Evolutionary conservation across 140 eudicot species (phyloP), one percentile per base, ranked within the genome.

Genomic region (Bidens hawaiensis): DNA sequence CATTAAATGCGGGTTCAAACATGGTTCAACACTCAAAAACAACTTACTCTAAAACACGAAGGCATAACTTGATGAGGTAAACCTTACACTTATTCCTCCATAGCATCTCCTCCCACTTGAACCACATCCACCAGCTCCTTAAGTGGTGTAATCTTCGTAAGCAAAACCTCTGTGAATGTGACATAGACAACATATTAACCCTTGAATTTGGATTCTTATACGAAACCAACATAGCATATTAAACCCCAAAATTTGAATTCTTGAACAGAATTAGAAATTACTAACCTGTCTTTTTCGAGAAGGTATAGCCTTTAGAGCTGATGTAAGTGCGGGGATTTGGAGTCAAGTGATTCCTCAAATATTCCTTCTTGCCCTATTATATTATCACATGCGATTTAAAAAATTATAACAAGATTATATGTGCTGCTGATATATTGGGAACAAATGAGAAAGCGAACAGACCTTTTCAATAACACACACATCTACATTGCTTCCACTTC

Each of bases 401-500:
- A 47, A 2, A 11, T 8, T 15, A 31, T 24, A 27, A 25, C 12
- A 52, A 7, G 9, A 18, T 24, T 6, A 40, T 41, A 19, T 38
- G 68, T 26, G 36, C 24, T n/a, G n/a, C n/a, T 19, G 27, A 54
- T 69, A 51, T 12, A 43, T 60, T 25, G 9, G 45, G 19, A 58
- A 19, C n/a, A 36, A 55, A 40, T 24, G 69, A 14, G 47, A 69
- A 70, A n/a, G n/a, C 10, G 42, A 55, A 31, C 87, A 59, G 5
- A 89, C 95, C 97, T 90, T 87, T 12, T 85, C 82, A 23, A 91
- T 84, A 15, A 91, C 89, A 54, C 96, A 91, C 18, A 91, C 81
- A 57, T 91, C 96, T 3, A 91, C 96, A 62, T 90, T 87, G 81
- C 96, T 87, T 75, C 97, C 96, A 82, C 95, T 87, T 71, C 98